Evolutionary conservation across 176 grass and related monocot species (phyloP).

Genomic region (Rhynchospora pubera): DNA sequence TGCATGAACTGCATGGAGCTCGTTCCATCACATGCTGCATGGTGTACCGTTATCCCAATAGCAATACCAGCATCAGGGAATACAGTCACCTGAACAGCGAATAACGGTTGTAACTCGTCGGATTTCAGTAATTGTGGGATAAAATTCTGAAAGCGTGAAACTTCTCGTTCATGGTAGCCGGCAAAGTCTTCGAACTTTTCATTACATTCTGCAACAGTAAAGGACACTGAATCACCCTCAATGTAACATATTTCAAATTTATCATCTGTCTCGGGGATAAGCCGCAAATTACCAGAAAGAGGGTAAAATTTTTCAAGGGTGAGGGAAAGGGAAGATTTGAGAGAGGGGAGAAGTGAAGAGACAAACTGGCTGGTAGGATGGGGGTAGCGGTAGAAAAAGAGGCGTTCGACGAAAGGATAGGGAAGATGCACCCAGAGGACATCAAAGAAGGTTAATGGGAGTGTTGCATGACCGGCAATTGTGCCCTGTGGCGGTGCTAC

Average conservation of each 20-base stretch:
- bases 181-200: not conserved
- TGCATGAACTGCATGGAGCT: constrained; percentile 18
- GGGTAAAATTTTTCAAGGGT: constrained; percentile 24
- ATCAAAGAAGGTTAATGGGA: constrained; percentile 22
- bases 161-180: not conserved
- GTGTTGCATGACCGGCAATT: not conserved
- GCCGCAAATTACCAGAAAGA: constrained; percentile 11
- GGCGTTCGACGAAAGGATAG: not conserved
- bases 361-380: not conserved
- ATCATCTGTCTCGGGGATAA: not conserved
- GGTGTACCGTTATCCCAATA: constrained; percentile 15
- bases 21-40: constrained; percentile 19
- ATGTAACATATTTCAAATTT: constrained; percentile 19
- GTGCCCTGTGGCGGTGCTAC: constrained; percentile 17
- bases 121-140: constrained; percentile 1
- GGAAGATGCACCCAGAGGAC: not conserved
- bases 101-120: not conserved
- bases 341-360: constrained; percentile 1
- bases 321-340: constrained; percentile 23
- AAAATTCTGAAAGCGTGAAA: not conserved
- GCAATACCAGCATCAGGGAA: constrained; percentile 18
- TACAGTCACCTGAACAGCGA: constrained; percentile 13
- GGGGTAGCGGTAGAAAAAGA: constrained; percentile 19
- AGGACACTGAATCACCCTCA: constrained; percentile 23
- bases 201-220: constrained; percentile 19